Conservation (phyloP, 108 stramenopile genomes). For the Nitzschia sp. region DNA sequence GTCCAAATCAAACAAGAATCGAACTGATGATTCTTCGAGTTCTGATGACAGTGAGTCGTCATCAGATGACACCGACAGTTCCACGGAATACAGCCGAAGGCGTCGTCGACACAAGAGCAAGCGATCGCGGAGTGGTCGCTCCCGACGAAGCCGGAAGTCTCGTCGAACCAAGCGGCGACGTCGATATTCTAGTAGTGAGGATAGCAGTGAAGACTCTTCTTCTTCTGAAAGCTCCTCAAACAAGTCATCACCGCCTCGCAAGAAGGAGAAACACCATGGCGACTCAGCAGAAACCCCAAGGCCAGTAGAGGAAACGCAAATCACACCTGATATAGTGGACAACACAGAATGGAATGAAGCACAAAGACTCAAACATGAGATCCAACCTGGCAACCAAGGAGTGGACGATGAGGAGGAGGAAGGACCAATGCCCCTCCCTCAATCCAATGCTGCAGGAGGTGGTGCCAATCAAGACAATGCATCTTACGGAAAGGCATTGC, state of each 20-base stretch:
- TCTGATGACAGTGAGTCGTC: constrained; percentile 19
- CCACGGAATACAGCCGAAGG: background rate
- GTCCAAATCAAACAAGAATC: constrained; percentile 2
- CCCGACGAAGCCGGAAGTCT: background rate
- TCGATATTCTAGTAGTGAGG: constrained; percentile 5
- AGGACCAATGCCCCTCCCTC: constrained; percentile 62
- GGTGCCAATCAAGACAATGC: constrained; percentile 27
- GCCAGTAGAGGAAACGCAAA: background rate
- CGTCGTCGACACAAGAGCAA: background rate
- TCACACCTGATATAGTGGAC: constrained; percentile 2
- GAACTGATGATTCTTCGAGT: constrained; percentile 35
- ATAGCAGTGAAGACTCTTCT: constrained; percentile 9
- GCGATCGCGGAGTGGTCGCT: background rate
- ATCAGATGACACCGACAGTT: constrained; percentile 3
- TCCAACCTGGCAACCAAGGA: constrained; percentile 46
- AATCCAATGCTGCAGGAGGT: constrained; percentile 51
- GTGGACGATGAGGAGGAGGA: constrained; percentile 62
- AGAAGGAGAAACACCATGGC: background rate
- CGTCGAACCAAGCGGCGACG: constrained; percentile 6
- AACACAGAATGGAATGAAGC: constrained; percentile 63
- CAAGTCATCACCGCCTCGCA: background rate
- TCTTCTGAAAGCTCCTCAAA: constrained; percentile 1
- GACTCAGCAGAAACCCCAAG: too few relatives aligned
- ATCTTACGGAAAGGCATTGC: constrained; percentile 82
- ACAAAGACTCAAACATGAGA: constrained; percentile 68